A percentile compares a stretch with the other conserved stretches of the same genome.
phyloP scores from a whole-genome alignment of 176 grass and related monocot species.

The Juncus inflexus region DNA sequence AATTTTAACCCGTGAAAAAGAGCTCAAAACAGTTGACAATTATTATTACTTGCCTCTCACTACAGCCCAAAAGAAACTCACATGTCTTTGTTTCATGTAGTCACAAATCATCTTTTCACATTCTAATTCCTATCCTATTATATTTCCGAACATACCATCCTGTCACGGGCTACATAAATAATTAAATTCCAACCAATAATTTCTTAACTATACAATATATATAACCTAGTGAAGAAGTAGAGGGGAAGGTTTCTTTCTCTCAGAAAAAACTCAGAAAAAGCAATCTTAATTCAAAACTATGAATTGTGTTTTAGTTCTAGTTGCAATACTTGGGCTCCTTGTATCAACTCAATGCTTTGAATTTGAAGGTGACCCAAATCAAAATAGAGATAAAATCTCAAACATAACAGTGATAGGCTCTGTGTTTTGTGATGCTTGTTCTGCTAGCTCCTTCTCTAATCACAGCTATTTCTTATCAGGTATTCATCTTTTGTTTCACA shows the following conservation, averaged over 20 bases:
- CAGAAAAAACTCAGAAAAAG: slow-evolving; percentile 20
- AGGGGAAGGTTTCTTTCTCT: not conserved
- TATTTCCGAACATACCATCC: not conserved
- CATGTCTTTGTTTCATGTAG: slow-evolving; percentile 62
- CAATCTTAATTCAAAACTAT: not conserved
- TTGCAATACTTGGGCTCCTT: slow-evolving; percentile 21
- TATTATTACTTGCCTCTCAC: slow-evolving; percentile 15
- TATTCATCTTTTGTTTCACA: slow-evolving; percentile 7
- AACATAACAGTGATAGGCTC: slow-evolving; percentile 75
- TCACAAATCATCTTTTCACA: slow-evolving; percentile 7
- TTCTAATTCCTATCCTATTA: not conserved
- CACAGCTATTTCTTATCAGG: slow-evolving; percentile 88
- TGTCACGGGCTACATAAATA: not conserved
- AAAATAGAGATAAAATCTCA: slow-evolving; percentile 9
- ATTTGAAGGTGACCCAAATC: slow-evolving; percentile 30
- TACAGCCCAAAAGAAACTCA: slow-evolving; percentile 38
- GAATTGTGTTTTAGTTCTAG: slow-evolving; percentile 2
- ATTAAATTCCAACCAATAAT: slow-evolving; percentile 17
- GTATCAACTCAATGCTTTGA: slow-evolving; percentile 19
- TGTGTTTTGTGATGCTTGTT: slow-evolving; percentile 91
- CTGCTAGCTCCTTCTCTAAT: slow-evolving; percentile 64
- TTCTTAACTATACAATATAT: slow-evolving; percentile 2
- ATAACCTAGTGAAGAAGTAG: slow-evolving; percentile 16
- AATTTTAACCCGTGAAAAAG: slow-evolving; percentile 22
- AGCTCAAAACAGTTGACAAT: not conserved